Percentiles rank a stretch among this genome's conserved stretches.
Conservation (phyloP, 768 basidiomycete genomes). For the Amanita subjunquillea region DNA sequence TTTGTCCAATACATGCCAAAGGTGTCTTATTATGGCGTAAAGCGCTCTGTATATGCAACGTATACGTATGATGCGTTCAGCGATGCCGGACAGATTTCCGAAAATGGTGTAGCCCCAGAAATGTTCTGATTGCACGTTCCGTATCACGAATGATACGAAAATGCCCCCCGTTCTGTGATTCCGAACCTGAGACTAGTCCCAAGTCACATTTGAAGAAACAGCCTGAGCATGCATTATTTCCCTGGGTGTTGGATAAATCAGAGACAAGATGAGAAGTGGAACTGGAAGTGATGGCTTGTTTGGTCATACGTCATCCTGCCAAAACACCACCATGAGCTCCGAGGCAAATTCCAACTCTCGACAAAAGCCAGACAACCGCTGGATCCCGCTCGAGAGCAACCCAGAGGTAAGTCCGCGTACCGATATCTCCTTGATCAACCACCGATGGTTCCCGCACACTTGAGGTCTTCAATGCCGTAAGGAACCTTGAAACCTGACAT, state of each 20-base stretch:
- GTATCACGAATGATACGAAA: not conserved
- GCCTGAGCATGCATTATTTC: no score
- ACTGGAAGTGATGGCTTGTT: not conserved
- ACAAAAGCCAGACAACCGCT: slow-evolving; percentile 20
- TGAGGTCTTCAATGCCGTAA: slow-evolving; percentile 17
- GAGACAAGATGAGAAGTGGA: no score
- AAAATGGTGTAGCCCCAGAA: no score
- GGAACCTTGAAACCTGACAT: slow-evolving; percentile 7
- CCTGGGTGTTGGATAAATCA: not conserved
- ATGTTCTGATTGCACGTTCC: not conserved
- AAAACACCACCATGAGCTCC: not conserved
- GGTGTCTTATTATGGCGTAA: not conserved
- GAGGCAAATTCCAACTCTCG: not conserved
- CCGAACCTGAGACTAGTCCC: not conserved
- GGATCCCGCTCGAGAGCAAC: slow-evolving; percentile 80
- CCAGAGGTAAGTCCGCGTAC: slow-evolving; percentile 26
- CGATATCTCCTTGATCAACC: not conserved
- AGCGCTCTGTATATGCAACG: no score
- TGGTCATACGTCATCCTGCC: not conserved
- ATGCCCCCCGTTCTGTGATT: not conserved
- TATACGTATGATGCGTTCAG: no score
- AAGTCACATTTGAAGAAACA: no score
- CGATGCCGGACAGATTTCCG: no score
- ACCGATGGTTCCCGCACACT: not conserved
- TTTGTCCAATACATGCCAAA: not conserved